Evolutionary conservation across 192 early-diverging fungal genomes (phyloP).

Genomic region (Backusella psychrophila): DNA sequence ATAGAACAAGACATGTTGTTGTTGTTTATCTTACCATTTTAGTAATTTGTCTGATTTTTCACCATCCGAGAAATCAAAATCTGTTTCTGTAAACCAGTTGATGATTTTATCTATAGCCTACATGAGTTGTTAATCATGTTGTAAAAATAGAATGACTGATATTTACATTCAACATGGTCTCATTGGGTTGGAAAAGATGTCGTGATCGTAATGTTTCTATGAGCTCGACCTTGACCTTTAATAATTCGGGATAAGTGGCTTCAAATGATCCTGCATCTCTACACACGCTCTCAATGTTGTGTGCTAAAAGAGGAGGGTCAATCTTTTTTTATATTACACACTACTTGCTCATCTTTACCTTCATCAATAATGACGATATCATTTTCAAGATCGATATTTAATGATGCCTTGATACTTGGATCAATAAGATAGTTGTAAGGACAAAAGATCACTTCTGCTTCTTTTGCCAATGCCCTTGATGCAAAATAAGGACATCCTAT

Average conservation of each 20-base stretch:
- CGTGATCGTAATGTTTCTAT: not conserved
- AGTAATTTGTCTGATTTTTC: not conserved
- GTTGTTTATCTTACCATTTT: not conserved
- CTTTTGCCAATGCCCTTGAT: constrained; percentile 37
- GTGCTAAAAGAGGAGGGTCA: constrained; percentile 27
- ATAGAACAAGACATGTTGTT: not conserved
- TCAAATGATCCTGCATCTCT: constrained; percentile 52
- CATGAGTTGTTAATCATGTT: not conserved
- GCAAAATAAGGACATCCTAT: constrained; percentile 57
- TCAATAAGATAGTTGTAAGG: constrained; percentile 69
- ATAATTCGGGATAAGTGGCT: not conserved
- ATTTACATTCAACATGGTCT: not conserved
- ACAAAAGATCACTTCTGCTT: constrained; percentile 59
- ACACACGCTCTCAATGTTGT: constrained; percentile 59
- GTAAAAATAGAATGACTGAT: not conserved
- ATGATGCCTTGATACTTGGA: constrained; percentile 43
- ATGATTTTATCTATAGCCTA: not conserved
- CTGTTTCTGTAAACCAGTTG: not conserved
- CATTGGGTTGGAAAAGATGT: not conserved
- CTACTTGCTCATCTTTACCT: constrained; percentile 1
- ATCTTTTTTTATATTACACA: not conserved
- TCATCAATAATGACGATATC: constrained; percentile 62
- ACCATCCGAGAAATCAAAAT: not conserved
- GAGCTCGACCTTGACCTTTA: not conserved
- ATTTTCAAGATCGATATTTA: constrained; percentile 45